These are phyloP conservation scores for Schoenoplectus triqueter DNA, from an alignment of 202 grass and related monocot genomes.

Conservation along the genomic window DNA sequence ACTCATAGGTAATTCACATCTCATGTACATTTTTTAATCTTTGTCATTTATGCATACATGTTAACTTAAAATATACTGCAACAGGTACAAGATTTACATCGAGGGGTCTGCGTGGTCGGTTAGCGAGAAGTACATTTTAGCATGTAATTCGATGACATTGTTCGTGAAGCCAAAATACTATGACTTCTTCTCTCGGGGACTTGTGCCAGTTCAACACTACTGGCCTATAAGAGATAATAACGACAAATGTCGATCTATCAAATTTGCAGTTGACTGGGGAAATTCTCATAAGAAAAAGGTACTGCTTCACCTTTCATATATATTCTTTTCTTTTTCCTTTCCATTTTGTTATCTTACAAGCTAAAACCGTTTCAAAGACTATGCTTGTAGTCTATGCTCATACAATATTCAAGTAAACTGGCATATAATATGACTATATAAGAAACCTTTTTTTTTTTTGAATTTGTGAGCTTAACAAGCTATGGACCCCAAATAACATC, in stretches of 20 bases:
- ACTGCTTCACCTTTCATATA: background rate
- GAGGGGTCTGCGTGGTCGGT: slow-evolving; percentile 90
- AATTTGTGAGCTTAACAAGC: background rate
- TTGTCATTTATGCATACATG: background rate
- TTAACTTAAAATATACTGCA: background rate
- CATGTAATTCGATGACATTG: slow-evolving; percentile 84
- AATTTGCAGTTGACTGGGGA: slow-evolving; percentile 90
- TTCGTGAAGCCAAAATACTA: slow-evolving; percentile 73
- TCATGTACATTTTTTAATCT: background rate
- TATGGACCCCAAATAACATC: background rate
- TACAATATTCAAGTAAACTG: background rate
- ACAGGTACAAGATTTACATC: slow-evolving; percentile 88
- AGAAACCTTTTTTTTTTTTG: too few species aligned
- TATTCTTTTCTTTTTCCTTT: background rate
- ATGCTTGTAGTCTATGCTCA: background rate
- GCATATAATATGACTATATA: too few species aligned
- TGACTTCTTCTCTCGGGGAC: slow-evolving; percentile 82
- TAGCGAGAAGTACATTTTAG: slow-evolving; percentile 94
- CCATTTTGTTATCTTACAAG: background rate
- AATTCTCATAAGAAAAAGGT: slow-evolving; percentile 89
- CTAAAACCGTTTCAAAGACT: background rate
- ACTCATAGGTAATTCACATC: slow-evolving; percentile 53
- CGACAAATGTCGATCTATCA: slow-evolving; percentile 78
- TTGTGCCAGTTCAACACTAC: slow-evolving; percentile 82
- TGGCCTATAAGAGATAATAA: slow-evolving; percentile 62